Evolutionary conservation across 2,329 filamentous ascomycete genomes (phyloP), one percentile per base, ranked within the genome.

Genomic region (Capronia epimyces): DNA sequence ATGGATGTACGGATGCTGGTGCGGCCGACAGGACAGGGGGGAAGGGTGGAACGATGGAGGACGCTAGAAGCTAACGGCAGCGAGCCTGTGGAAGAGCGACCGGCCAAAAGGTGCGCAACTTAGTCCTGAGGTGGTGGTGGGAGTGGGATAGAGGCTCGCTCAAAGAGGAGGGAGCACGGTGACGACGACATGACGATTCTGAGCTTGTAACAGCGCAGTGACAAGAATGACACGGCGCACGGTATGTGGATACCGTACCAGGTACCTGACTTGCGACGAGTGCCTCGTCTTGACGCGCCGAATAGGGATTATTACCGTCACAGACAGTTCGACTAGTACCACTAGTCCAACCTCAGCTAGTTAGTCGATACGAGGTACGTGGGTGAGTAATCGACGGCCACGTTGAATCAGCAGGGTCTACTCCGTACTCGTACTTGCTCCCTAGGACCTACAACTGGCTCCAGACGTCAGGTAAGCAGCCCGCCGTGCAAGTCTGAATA

Each of bases 1-100:
- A 37, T 42, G 46, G 46, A 40, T 40, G 39, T 39, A 49, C 29
- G 46, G 40, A 37, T 42, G 29, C n/a, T 18, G 29, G 9, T 37
- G 25, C 27, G 36, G 34, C 32, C 15, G 22, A 40, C 16, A 34
- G 3, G 24, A 40, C 12, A 24, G 20, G 41, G 41, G 41, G 41
- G 24, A 18, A 37, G 34, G 34, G 34, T 37, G 34, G 34, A 13
- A 37, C 34, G 34, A 37, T 37, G 34, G 34, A 37, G 34, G 34
- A 42, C 39, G 15, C 20, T 24, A 27, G 39, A 24, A 42, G 39
- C 39, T 24, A 42, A 42, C 39, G 39, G 24, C 25, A 42, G 39
- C 21, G 25, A 42, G n/a, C 21, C n/a, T n/a, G n/a, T n/a, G n/a
- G n/a, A n/a, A n/a, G n/a, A 27, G 8, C 4, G n/a, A 13, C 13